These are phyloP conservation scores for Dryas drummondii DNA, from an alignment of 306 rosid genomes.

Conservation along the genomic window DNA sequence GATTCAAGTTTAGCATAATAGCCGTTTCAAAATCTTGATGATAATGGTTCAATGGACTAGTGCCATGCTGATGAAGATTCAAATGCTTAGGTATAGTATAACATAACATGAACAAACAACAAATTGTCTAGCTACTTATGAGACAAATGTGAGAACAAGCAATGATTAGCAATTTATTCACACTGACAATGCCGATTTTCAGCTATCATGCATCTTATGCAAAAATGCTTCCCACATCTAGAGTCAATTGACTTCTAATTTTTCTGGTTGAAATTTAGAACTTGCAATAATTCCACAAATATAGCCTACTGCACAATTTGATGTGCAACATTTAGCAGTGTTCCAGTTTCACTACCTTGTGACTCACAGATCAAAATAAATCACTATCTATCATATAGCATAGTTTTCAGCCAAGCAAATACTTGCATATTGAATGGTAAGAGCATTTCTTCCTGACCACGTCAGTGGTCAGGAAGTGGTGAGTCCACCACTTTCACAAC, in stretches of 20 bases:
- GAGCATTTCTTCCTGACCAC: not conserved
- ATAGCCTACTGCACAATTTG: not conserved
- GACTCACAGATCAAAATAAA: not conserved
- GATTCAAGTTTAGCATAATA: not conserved
- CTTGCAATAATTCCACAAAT: not conserved
- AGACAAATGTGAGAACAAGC: not conserved
- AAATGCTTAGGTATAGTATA: not conserved
- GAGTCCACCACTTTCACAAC: not conserved
- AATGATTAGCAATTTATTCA: not conserved
- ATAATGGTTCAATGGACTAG: not conserved
- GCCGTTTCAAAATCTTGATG: slow-evolving; percentile 3
- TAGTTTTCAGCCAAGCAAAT: not conserved
- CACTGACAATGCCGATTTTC: not conserved
- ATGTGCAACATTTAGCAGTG: not conserved
- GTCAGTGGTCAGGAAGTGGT: not conserved
- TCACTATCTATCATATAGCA: no score
- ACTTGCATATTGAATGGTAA: not conserved
- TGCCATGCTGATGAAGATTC: not conserved
- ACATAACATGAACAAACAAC: not conserved
- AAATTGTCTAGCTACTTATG: not conserved
- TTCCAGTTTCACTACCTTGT: not conserved
- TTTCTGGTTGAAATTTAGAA: not conserved
- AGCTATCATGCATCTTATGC: not conserved
- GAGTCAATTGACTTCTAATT: not conserved
- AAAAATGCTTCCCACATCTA: not conserved